Percentiles rank a stretch among this genome's conserved stretches.
Conservation (phyloP, 192 early-diverging fungal species). For the Rhizophagus clarus region DNA sequence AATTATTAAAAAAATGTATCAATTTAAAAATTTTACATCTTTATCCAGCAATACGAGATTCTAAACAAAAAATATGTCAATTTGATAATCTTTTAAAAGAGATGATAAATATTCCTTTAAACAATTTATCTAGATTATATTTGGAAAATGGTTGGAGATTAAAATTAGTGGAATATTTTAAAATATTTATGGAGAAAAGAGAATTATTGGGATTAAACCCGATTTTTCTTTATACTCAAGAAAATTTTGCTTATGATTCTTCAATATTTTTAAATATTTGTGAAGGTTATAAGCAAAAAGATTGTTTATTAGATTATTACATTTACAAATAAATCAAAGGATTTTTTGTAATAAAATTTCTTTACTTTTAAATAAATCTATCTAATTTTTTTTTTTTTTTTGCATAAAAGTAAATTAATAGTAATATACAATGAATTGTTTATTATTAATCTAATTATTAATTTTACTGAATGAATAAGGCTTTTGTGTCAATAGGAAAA, state of each 20-base stretch:
- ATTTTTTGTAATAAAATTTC: no score
- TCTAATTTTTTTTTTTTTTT: no score
- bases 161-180: not conserved
- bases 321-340: not conserved
- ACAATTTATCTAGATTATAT: not conserved
- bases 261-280: not conserved
- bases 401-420: no score
- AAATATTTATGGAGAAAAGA: not conserved
- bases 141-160: not conserved
- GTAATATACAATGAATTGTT: not conserved
- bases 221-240: not conserved
- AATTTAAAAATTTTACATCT: not conserved
- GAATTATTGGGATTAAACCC: not conserved
- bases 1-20: not conserved
- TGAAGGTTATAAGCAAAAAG: not conserved
- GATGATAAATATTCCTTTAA: not conserved
- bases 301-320: not conserved
- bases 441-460: not conserved
- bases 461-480: not conserved
- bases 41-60: not conserved
- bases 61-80: not conserved
- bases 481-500: slow-evolving; percentile 1
- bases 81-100: not conserved
- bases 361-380: no score
- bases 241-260: not conserved